Base-by-base conservation (phyloP, 179 eudicot genomes). In the Spergularia azorica region DNA sequence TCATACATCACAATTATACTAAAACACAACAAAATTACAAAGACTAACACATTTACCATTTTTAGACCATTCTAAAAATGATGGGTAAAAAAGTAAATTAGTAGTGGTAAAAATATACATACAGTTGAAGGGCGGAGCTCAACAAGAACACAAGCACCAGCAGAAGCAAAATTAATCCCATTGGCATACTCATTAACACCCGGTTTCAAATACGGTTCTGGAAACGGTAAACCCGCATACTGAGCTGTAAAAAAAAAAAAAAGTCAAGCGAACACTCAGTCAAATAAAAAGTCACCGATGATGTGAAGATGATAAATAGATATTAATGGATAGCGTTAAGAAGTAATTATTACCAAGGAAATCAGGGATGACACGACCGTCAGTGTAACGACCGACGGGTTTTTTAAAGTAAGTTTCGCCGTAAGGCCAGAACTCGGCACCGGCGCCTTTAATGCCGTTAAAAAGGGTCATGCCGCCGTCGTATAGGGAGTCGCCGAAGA, bases 401-500 rank as follows among this genome's bases (percentile, higher is more conserved):
- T 77, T 76, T 5, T 79, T 79, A 62, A 86, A 86, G 71, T 69
- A 86, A 20, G 87, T 86, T 63, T 86, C 86, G 9, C 89, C 89
- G 32, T 86, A 86, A 6, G 89, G 89, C 81, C 75, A 81, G 63
- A 32, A 75, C 48, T 79, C 81, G 11, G 86, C 84, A 3, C 81
- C 83, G 5, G 84, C 81, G 3, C 86, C 88, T 5, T 63, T 70
- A 56, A 83, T 54, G 32, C 82, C 83, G 56, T 75, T 70, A 76
- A 78, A 83, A 2, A 78, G 63, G 0, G 83, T 86, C 88, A 86
- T 86, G 3, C 88, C 88, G 14, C 76, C 82, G 17, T 86, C 89
- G 77, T 87, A 87, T 13, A 87, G 77, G 0, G 89, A 87, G 73
- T 87, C 89, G 17, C 89, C 87, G 77, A 86, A 86, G 56, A 86